Evolutionary conservation across 1,284 basidiomycete species (phyloP), one percentile per base, ranked within the genome.

Genomic region (Violaceomyces palustris): DNA sequence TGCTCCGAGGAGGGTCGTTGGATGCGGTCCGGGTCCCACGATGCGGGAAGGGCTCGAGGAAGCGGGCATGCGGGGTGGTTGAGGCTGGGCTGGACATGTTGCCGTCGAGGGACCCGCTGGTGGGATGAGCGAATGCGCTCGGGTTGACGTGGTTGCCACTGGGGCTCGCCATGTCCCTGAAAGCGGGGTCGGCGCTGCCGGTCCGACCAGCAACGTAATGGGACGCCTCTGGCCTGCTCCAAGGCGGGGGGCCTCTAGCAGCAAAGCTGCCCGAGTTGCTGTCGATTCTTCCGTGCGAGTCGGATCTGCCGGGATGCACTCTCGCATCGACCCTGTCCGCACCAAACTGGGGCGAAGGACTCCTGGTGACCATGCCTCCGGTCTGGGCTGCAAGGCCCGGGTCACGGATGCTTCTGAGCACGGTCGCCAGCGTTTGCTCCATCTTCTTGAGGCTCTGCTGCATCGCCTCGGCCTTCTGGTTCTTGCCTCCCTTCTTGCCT

Each of bases 401-500:
- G 31, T 69, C 62, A 6, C 60, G 51, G 17, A 72, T 61, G 39
- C 60, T 69, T 34, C 61, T 50, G 9, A 73, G 56, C 9, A 73
- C 58, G 6, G 62, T 62, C 27, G 59, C 50, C 22, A 73, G 52
- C 14, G 69, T 62, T 31, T 63, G 55, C 45, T 73, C 70, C 62
- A 73, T 69, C 51, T 69, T 70, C 41, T 66, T 62, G 17, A 73
- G 48, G 33, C 52, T 64, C 37, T 64, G 60, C 40, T 69, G 69
- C 61, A 70, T 61, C 12, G 64, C 67, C 23, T 63, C 63, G 11
- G 64, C 56, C 39, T 63, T 62, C 24, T 68, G 64, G 12, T 63
- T 64, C 49, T 71, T 71, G 39, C 61, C 65, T 38, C 63, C 59
- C 42, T 69, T 72, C 28, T 69, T 71, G 32, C 70, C 70, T 15